phyloP scores from a whole-genome alignment of 176 grass and related monocot genomes.

The Triticum turgidum region DNA sequence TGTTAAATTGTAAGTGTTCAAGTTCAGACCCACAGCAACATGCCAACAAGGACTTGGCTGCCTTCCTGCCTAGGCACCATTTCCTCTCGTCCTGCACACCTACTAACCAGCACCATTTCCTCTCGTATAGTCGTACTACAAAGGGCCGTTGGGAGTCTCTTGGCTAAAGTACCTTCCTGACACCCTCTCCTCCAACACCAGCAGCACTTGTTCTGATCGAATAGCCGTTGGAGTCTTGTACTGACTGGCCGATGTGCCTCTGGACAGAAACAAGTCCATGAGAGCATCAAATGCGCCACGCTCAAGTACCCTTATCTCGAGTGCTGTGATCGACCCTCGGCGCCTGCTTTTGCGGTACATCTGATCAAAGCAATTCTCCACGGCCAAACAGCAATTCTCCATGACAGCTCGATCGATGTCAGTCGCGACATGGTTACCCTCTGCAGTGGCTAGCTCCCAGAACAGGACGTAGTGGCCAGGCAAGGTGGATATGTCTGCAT shows the following conservation, averaged over 20 bases:
- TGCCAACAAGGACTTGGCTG: no score
- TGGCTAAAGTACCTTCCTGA: background rate
- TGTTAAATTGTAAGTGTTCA: no score
- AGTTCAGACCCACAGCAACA: no score
- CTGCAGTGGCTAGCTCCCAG: conserved; percentile 16
- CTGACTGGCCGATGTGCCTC: conserved; percentile 6
- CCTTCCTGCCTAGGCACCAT: no score
- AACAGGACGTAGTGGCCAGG: conserved; percentile 11
- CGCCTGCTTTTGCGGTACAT: background rate
- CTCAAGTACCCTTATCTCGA: conserved; percentile 14
- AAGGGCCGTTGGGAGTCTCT: background rate
- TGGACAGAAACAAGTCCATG: conserved; percentile 26
- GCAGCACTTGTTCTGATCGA: background rate
- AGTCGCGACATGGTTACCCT: background rate
- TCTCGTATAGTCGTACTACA: background rate
- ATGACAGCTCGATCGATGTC: background rate
- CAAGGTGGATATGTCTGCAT: conserved; percentile 13
- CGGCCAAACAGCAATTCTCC: conserved; percentile 10
- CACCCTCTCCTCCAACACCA: conserved; percentile 22
- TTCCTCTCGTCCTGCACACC: background rate
- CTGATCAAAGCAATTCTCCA: background rate
- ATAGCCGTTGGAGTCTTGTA: conserved; percentile 16
- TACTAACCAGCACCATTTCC: background rate
- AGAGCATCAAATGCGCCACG: background rate
- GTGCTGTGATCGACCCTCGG: background rate